Conservation (phyloP, 345 rosid genomes). For the Mangifera indica region DNA sequence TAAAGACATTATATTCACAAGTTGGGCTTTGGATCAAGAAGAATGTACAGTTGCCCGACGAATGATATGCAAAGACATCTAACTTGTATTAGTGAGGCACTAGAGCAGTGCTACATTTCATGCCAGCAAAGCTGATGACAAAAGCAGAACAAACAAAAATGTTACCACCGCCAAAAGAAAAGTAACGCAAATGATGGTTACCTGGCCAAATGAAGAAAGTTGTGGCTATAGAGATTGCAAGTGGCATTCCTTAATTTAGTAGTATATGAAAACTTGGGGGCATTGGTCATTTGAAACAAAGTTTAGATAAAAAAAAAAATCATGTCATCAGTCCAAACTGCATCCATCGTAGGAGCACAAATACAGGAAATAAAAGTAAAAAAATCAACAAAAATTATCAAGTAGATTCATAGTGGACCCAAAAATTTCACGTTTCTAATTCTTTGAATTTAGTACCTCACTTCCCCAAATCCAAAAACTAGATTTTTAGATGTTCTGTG, state of each 20-base stretch:
- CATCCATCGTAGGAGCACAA: background rate
- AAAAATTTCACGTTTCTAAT: background rate
- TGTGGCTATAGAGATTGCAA: conserved; percentile 83
- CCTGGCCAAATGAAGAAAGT: conserved; percentile 95
- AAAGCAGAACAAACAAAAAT: background rate
- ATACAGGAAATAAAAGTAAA: background rate
- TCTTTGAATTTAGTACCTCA: background rate
- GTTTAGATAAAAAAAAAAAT: conserved; percentile 55
- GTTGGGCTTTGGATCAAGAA: background rate
- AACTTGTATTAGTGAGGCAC: background rate
- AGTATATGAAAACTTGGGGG: conserved; percentile 66
- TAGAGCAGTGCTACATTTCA: background rate
- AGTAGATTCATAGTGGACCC: background rate
- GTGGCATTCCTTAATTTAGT: conserved; percentile 55
- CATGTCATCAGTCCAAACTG: background rate
- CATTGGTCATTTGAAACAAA: conserved; percentile 67
- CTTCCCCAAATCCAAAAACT: too few species aligned
- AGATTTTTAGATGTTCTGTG: background rate
- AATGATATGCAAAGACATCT: background rate
- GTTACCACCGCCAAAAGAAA: background rate
- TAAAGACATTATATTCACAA: background rate
- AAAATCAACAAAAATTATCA: background rate
- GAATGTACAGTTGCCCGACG: background rate
- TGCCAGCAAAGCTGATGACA: background rate
- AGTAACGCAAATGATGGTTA: conserved; percentile 21